Conservation (phyloP, 768 basidiomycete genomes). For the Kwoniella mangroviensis region DNA sequence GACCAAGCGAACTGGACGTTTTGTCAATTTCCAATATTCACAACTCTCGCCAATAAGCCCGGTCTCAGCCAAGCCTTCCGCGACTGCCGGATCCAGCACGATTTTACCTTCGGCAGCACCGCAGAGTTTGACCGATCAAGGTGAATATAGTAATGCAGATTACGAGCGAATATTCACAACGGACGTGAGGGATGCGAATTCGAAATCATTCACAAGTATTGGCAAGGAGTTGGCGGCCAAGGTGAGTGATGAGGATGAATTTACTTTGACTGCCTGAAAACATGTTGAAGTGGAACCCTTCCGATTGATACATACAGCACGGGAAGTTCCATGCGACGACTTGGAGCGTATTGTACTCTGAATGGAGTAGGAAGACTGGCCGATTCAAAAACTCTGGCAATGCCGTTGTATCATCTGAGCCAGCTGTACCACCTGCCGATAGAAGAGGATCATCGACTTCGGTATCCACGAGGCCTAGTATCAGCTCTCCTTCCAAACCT, state of each 20-base stretch:
- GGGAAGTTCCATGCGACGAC: background rate
- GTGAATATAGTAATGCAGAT: constrained; percentile 9
- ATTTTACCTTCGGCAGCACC: background rate
- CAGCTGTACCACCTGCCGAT: background rate
- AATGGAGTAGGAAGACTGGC: constrained; percentile 10
- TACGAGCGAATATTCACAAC: constrained; percentile 1
- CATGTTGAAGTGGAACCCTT: background rate
- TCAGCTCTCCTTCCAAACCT: background rate
- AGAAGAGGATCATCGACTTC: background rate
- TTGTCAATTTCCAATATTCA: background rate
- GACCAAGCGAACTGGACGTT: constrained; percentile 6
- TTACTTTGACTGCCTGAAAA: too few relatives aligned
- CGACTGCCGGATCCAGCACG: background rate
- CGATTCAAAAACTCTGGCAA: constrained; percentile 1
- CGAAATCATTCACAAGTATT: background rate
- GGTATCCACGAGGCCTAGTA: constrained; percentile 1
- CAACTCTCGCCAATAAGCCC: background rate
- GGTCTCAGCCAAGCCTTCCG: background rate
- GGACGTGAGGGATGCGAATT: background rate
- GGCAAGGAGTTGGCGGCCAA: constrained; percentile 11
- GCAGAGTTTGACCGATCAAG: background rate
- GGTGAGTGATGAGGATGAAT: background rate
- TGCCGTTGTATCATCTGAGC: background rate
- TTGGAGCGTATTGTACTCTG: constrained; percentile 15
- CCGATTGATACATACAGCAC: background rate